Evolutionary conservation across 495 filamentous ascomycete genomes (phyloP), one percentile per base, ranked within the genome.

Genomic region (Penicillium dipodomyicola): DNA sequence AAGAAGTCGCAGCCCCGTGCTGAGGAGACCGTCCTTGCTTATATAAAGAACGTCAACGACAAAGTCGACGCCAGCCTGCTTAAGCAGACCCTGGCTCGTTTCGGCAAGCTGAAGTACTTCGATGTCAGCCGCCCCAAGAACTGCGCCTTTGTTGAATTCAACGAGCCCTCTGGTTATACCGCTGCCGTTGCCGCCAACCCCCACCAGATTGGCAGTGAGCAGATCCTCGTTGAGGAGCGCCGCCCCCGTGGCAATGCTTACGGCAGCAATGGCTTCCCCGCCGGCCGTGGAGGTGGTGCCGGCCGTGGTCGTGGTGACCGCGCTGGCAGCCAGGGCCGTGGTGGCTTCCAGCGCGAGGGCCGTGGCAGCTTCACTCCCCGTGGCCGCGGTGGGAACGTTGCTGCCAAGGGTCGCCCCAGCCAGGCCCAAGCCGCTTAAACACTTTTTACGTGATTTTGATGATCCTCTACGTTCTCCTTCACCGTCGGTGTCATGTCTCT

Each of bases 81-180:
- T 42, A 83, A 77, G 67, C 76, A 79, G 22, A 80, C 80, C 35
- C 69, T 98, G 39, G 72, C 77, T 46, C 82, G 84, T 54, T 91
- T 85, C 69, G 95, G 93, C 57, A 87, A 89, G 72, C 67, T 97
- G 40, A 82, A 81, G 51, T 91, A 92, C 71, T 89, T 95, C 60
- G 95, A 97, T 65, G 87, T 98, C 70, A 92, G 84, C 73, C 90
- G 91, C 50, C 72, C 74, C 51, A 97, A 95, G 95, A 97, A 92
- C 77, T 96, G 91, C 67, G 95, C 94, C 27, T 96, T 96, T 68
- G 89, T 96, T 58, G 95, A 98, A 67, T 98, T 95, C 68, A 85
- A 84, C 62, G 88, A 88, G 39, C 65, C 82, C 45, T 80, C 90
- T 45, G 90, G 83, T 20, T 97, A 93, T 69, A 77, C 85, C 61